Evolutionary conservation across 2,329 filamentous ascomycete species (phyloP), one percentile per base, ranked within the genome.

Genomic region (Fusarium marasasianum): DNA sequence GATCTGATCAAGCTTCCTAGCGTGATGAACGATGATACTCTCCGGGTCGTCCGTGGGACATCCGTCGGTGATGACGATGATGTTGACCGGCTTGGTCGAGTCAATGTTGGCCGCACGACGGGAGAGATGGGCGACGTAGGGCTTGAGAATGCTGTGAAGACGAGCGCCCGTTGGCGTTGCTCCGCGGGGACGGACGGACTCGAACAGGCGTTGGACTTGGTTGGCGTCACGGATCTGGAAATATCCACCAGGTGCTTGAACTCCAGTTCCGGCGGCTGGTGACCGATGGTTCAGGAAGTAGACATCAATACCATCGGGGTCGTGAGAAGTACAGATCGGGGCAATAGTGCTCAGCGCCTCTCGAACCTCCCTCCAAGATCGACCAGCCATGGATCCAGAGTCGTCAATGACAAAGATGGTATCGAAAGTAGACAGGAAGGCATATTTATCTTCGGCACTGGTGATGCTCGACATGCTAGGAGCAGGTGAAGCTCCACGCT

Each of bases 51-150:
- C 95, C 3, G 87, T 91, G 3, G 96, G 91, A 45, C 87, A 90
- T 10, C 96, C 96, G 80, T 98, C 96, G 0, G 96, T 98, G 79
- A 98, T 93, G 71, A 97, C 92, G 77, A 98, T 98, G 81, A 98
- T 88, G 79, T 98, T 98, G 54, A 98, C 85, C 3, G 95, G 94
- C 79, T 94, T 95, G 29, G 93, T 86, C 11, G 80, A 80, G 35
- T 83, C 81, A 2, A 81, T 66, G 20, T 83, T 81, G 7, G 86
- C 83, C 1, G 84, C 51, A 3, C 66, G 82, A 24, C 86, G 80
- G 8, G 81, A 82, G 9, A 83, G 73, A 15, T 73, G 64, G 3
- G 68, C 79, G 6, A 97, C 80, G 79, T 98, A 98, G 0, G 93
- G 91, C 51, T 87, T 85, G 10, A 98, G 85, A 73, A 98, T 95